phyloP scores from a whole-genome alignment of 148 eudicot species.

The Talinum fruticosum region DNA sequence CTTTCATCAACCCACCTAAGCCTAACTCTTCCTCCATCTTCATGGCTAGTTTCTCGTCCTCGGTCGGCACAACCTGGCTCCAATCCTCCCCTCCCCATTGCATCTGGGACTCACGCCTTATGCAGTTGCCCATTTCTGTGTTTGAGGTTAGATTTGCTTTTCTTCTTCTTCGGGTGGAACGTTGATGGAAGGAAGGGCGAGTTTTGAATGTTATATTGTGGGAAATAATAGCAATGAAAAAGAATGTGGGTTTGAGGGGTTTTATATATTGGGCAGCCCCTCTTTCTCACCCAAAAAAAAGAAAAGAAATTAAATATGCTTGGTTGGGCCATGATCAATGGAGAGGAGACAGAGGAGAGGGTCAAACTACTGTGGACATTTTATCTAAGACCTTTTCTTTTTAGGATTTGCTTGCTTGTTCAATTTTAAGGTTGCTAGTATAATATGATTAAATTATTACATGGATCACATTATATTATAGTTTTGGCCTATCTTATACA shows the following conservation, averaged over 20 bases:
- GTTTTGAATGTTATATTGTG: background rate
- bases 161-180: too few species aligned
- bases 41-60: slow-evolving; percentile 1
- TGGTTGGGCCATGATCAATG: background rate
- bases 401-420: background rate
- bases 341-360: background rate
- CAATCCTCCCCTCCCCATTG: slow-evolving; percentile 40
- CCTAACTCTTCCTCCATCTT: slow-evolving; percentile 3
- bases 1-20: background rate
- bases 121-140: slow-evolving; percentile 30
- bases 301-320: slow-evolving; percentile 7
- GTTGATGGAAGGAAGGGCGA: background rate
- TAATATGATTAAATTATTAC: too few species aligned
- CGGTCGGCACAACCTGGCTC: slow-evolving; percentile 9
- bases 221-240: background rate
- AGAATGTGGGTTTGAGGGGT: background rate
- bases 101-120: slow-evolving; percentile 17
- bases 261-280: too few species aligned
- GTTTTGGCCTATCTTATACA: too few species aligned
- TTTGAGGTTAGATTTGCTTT: too few species aligned
- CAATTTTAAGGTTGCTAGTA: background rate
- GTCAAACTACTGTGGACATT: slow-evolving; percentile 7
- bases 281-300: too few species aligned
- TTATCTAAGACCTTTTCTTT: background rate
- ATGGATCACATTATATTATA: too few species aligned